Evolutionary conservation across 1,284 basidiomycete species (phyloP).

Genomic region (Ceraceosorus guamensis): DNA sequence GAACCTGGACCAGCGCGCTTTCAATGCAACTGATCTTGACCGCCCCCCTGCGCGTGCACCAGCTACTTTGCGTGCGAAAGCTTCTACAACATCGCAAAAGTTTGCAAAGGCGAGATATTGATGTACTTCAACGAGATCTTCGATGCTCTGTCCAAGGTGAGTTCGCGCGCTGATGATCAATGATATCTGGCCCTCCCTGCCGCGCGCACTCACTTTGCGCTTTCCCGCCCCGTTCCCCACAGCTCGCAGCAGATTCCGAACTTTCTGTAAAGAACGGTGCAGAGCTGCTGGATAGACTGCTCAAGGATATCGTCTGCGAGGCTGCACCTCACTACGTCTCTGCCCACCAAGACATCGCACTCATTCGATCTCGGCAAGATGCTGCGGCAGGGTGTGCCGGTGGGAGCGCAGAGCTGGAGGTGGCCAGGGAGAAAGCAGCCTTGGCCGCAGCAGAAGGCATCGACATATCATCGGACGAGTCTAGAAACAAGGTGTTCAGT

Average conservation of each 20-base stretch:
- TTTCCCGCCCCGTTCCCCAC: constrained; percentile 4
- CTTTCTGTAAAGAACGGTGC: constrained; percentile 97
- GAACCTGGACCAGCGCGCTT: neutral
- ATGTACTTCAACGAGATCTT: constrained; percentile 98
- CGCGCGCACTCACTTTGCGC: constrained; percentile 1
- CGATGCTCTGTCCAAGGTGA: constrained; percentile 87
- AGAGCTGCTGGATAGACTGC: constrained; percentile 88
- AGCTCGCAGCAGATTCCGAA: constrained; percentile 95
- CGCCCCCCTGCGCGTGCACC: neutral
- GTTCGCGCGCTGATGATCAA: constrained; percentile 21
- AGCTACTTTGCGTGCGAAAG: constrained; percentile 90
- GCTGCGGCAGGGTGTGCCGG: constrained; percentile 20
- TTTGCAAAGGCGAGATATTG: constrained; percentile 92
- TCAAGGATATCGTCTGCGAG: constrained; percentile 97
- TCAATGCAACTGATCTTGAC: neutral
- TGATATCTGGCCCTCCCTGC: neutral
- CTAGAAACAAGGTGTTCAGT: constrained; percentile 62
- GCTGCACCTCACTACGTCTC: constrained; percentile 92
- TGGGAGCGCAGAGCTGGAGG: constrained; percentile 37
- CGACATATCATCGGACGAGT: constrained; percentile 11
- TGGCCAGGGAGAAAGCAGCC: constrained; percentile 41
- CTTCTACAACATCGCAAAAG: constrained; percentile 92
- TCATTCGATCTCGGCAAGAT: constrained; percentile 57
- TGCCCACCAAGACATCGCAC: constrained; percentile 62
- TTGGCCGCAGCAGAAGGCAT: constrained; percentile 9